Base-by-base conservation (phyloP, 2,329 filamentous ascomycete genomes). In the Diaporthe citriasiana region DNA sequence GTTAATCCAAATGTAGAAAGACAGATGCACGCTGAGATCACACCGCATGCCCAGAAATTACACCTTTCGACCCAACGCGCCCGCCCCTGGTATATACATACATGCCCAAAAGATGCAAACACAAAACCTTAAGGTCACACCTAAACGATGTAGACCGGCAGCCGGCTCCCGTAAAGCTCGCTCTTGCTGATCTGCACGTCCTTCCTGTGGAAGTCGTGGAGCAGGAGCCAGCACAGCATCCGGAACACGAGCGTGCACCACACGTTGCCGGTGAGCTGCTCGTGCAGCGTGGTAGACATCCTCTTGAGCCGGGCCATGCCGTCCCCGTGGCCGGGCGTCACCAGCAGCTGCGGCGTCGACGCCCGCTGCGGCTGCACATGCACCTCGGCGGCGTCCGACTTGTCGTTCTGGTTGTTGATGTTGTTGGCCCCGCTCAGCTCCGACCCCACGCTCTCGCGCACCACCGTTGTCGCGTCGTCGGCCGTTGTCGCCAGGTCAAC, bases 211-310 rank as follows among this genome's bases (percentile, higher is more conserved):
- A 90, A 90, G 76, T 90, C 87, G 77, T 91, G 88, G 75, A 90
- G 80, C 80, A 88, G 83, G 70, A 90, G 79, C 89, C 88, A 90
- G 78, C 88, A 90, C 33, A 90, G 82, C 89, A 90, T 90, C 35
- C 88, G 82, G 75, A 90, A 88, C 5, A 90, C 83, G 25, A 90
- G 80, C 10, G 85, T 86, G 76, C 87, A 88, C 88, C 88, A 90
- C n/a, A 89, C 84, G 10, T 85, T 83, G n/a, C 78, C 78, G 1
- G 79, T 79, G 30, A 76, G 69, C 51, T 76, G 72, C 45, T 76
- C 71, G 47, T 73, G 70, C 68, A 55, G 74, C 19, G 51, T 45
- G 42, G 69, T 56, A 53, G 65, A 68, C 9, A 55, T 56, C 51
- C 71, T 70, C 57, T 66, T 69, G 35, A 75, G 65, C 55, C 47